Conservation (phyloP, 2,329 filamentous ascomycete genomes). For the Colletotrichum nymphaeae region DNA sequence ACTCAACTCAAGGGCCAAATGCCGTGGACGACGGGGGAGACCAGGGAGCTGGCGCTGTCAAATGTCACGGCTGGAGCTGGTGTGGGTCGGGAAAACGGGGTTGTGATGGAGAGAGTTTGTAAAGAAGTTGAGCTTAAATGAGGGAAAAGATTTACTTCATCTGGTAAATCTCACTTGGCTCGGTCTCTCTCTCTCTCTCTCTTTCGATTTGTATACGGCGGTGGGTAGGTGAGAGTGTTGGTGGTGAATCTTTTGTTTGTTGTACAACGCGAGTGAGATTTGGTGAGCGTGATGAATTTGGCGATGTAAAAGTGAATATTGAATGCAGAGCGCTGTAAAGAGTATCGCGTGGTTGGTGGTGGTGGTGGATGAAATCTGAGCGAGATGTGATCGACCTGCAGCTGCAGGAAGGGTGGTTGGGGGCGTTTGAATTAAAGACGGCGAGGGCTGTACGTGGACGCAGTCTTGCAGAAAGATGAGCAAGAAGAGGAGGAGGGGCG, state of each 20-base stretch:
- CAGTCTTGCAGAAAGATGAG: background rate
- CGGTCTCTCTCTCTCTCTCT: background rate
- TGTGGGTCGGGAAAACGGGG: slow-evolving; percentile 14
- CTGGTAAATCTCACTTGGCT: background rate
- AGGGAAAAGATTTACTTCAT: background rate
- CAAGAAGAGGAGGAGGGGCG: background rate
- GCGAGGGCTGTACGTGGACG: background rate
- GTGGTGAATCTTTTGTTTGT: background rate
- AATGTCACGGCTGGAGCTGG: slow-evolving; percentile 25
- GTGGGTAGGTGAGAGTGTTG: background rate
- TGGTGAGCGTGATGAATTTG: background rate
- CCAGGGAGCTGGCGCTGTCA: slow-evolving; percentile 28
- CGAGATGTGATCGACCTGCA: slow-evolving; percentile 26
- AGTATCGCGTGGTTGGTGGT: slow-evolving; percentile 7
- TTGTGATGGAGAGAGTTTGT: background rate
- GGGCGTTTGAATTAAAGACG: background rate
- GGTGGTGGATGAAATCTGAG: slow-evolving; percentile 2
- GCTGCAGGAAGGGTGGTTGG: slow-evolving; percentile 24
- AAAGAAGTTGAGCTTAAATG: background rate
- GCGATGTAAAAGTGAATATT: background rate
- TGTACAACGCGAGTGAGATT: background rate
- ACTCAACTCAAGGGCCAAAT: slow-evolving; percentile 1
- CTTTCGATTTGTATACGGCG: background rate
- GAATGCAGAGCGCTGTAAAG: background rate
- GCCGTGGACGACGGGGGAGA: slow-evolving; percentile 12